Base-by-base conservation (phyloP, 352 stramenopile species). In the Phytophthora macrochlamydospora region DNA sequence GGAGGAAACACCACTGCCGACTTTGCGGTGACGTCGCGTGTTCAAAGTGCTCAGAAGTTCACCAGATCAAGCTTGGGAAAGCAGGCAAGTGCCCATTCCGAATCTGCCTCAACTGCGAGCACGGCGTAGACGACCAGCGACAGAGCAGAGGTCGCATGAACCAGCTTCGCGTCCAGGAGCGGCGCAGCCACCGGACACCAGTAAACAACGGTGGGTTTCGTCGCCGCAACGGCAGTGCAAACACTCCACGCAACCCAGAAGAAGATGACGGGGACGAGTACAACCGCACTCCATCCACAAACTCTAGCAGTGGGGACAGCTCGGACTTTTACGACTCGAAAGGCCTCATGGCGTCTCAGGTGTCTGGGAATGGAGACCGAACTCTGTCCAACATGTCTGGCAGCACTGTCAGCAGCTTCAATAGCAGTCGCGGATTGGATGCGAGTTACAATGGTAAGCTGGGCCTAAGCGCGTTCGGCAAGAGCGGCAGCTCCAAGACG, bases 11-110 rank as follows among this genome's bases (percentile, higher is more conserved):
- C 59, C 85, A 93, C 62, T 93, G 85, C 48, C 83, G 85, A 2
- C 76, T 93, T 0, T 93, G 85, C 57, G 83, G 85, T 4, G 83
- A 92, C 56, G 76, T 90, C 4, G 76, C 80, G 45, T 93, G 85
- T 30, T 83, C 81, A 51, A 91, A 91, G 56, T 94, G 86, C 69
- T 91, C 78, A 28, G 67, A 75, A 2, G 71, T 90, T 9, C 83
- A 87, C 49, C 71, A 87, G 51, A 80, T 91, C 44, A 83, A 82
- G 45, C 59, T 91, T 0, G 76, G 76, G 9, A 85, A 83, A 51
- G 72, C 81, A 12, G 78, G 75, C 38, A 87, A 80, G 46, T 75
- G 62, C 12, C 75, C 83, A 18, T 82, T 91, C 37, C 83, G 83
- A 29, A 90, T 91, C 52, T 91, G 83, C 51, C 51, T 74, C n/a